Percentiles rank a stretch among this genome's conserved stretches.
Evolutionary conservation across 495 filamentous ascomycete species (phyloP).

Genomic region (Xylaria grammica): DNA sequence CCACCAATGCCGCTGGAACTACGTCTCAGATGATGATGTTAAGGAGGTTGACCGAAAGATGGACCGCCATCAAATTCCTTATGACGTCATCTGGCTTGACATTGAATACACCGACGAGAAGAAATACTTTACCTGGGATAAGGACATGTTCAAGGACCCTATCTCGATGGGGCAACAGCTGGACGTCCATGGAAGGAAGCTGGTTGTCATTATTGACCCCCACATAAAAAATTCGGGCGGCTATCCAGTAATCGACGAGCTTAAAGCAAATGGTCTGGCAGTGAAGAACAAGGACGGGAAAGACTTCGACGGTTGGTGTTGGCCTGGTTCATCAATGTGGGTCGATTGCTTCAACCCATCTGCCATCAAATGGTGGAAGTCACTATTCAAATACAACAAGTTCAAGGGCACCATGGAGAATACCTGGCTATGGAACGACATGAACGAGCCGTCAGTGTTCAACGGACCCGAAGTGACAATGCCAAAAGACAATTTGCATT

Average conservation of each 20-base stretch:
- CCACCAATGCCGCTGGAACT: conserved; percentile 99
- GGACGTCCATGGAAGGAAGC: conserved; percentile 80
- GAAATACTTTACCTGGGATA: conserved; percentile 98
- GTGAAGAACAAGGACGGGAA: conserved; percentile 89
- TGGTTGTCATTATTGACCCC: conserved; percentile 94
- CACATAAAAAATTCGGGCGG: conserved; percentile 91
- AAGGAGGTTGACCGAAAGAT: conserved; percentile 95
- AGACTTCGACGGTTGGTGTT: conserved; percentile 95
- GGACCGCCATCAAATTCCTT: conserved; percentile 91
- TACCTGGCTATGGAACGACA: conserved; percentile 97
- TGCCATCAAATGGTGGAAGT: conserved; percentile 85
- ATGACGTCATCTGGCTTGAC: conserved; percentile 98
- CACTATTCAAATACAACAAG: conserved; percentile 81
- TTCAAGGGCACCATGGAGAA: conserved; percentile 85
- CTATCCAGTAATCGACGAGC: conserved; percentile 76
- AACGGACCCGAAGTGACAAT: conserved; percentile 97
- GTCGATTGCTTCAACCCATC: conserved; percentile 92
- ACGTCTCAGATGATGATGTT: conserved; percentile 94
- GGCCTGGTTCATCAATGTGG: conserved; percentile 96
- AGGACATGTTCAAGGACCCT: conserved; percentile 82
- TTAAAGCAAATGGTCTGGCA: conserved; percentile 81
- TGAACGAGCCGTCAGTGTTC: conserved; percentile 99
- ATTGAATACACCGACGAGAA: conserved; percentile 95
- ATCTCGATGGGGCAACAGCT: conserved; percentile 86
- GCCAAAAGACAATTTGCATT: conserved; percentile 95